These are phyloP conservation scores for Sclerotinia borealis DNA, from an alignment of 2,329 filamentous ascomycete species.

Conservation along the genomic window DNA sequence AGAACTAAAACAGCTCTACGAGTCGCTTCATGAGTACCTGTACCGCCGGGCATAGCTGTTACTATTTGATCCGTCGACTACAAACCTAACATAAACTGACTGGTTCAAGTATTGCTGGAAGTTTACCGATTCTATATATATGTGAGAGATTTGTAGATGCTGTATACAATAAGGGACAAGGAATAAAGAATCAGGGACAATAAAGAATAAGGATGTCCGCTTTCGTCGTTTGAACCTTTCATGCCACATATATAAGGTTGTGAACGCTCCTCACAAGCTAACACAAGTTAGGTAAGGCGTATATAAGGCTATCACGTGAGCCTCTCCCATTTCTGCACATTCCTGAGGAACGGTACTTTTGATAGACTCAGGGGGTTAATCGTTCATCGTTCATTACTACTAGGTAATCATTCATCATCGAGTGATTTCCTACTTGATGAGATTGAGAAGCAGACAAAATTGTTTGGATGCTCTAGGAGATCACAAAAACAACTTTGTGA, in stretches of 20 bases:
- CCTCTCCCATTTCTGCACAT: too few species aligned
- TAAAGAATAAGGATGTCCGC: background rate
- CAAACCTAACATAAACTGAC: background rate
- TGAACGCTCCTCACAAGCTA: accelerated
- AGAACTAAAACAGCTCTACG: background rate
- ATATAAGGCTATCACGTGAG: background rate
- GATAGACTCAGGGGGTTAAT: too few species aligned
- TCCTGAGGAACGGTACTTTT: too few species aligned
- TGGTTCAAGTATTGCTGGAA: too few species aligned
- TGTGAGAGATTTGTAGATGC: too few species aligned
- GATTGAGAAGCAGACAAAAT: too few species aligned
- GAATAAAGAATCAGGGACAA: background rate
- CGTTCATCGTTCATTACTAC: too few species aligned
- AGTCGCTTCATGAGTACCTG: background rate
- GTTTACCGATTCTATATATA: too few species aligned
- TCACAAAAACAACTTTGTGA: too few species aligned
- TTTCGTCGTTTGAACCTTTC: background rate
- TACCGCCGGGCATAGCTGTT: background rate
- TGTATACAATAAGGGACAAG: background rate
- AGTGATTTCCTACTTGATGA: too few species aligned
- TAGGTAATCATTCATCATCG: too few species aligned
- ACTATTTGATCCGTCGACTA: background rate
- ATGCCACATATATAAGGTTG: background rate
- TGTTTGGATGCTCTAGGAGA: too few species aligned
- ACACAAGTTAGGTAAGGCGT: accelerated